phyloP scores from a whole-genome alignment of 495 filamentous ascomycete species.

The Hyaloscypha variabilis region DNA sequence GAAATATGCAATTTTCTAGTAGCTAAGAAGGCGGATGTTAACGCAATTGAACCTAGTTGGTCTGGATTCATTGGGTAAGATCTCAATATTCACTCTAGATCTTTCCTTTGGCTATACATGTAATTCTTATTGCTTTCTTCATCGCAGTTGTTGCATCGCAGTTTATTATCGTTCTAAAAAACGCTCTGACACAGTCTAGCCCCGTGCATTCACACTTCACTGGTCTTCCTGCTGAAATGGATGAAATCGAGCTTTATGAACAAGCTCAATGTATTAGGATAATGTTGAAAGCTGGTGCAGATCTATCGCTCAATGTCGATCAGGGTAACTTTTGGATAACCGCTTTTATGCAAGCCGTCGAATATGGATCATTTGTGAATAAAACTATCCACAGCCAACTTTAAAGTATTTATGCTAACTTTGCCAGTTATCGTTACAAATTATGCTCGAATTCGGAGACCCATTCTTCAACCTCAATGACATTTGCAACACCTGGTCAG shows the following conservation, averaged over 20 bases:
- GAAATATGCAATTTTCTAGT: conserved; percentile 17
- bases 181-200: conserved; percentile 10
- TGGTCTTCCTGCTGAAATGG: background rate
- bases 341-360: background rate
- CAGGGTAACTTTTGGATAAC: background rate
- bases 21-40: conserved; percentile 6
- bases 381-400: conserved; percentile 7
- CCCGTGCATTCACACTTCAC: background rate
- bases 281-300: conserved; percentile 18
- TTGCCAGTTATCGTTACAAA: conserved; percentile 5
- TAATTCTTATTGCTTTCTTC: no score
- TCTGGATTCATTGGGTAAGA: conserved; percentile 1
- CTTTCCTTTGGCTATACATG: no score
- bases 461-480: conserved; percentile 5
- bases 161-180: no score
- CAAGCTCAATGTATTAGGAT: conserved; percentile 1
- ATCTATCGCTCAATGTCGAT: conserved; percentile 5
- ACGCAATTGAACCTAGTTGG: conserved; percentile 3
- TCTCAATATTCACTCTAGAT: no score
- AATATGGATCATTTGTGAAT: conserved; percentile 2
- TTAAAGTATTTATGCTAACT: conserved; percentile 4
- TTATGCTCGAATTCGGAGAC: conserved; percentile 12
- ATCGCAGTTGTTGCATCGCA: no score
- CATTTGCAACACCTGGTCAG: background rate
- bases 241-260: background rate